These are phyloP conservation scores for Rubroboletus pulcherrimus DNA, from an alignment of 768 basidiomycete genomes.

Conservation along the genomic window DNA sequence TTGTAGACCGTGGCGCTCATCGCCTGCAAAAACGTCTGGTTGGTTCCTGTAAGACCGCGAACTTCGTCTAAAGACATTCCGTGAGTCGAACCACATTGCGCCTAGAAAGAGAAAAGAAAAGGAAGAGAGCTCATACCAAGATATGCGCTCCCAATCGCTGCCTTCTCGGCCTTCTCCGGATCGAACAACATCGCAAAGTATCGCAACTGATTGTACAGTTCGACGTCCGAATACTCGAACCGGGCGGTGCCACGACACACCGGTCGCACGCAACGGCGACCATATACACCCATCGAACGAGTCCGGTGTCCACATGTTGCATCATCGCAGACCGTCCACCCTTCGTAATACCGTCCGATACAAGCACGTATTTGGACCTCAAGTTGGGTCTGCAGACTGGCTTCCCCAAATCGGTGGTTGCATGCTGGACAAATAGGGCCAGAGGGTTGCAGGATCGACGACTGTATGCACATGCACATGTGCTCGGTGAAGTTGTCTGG, in stretches of 20 bases:
- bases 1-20: conserved; percentile 63
- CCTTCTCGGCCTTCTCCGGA: conserved; percentile 53
- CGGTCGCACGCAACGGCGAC: conserved; percentile 66
- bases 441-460: conserved; percentile 57
- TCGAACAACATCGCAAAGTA: conserved; percentile 83
- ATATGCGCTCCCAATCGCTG: conserved; percentile 44
- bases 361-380: conserved; percentile 79
- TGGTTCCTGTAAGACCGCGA: conserved; percentile 42
- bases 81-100: not conserved
- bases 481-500: not conserved
- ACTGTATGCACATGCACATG: conserved; percentile 36
- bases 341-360: conserved; percentile 82
- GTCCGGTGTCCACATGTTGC: conserved; percentile 78
- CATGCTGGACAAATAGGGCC: conserved; percentile 77
- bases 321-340: conserved; percentile 87
- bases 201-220: conserved; percentile 86
- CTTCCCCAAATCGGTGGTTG: conserved; percentile 42
- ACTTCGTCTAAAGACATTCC: conserved; percentile 50
- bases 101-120: not conserved
- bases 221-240: conserved; percentile 73
- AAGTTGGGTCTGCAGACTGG: conserved; percentile 78
- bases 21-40: conserved; percentile 46
- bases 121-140: conserved; percentile 32
- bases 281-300: conserved; percentile 93
- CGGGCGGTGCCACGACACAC: conserved; percentile 10